These are phyloP conservation scores for Phyllosticta citribraziliensis DNA, from an alignment of 2,329 filamentous ascomycete genomes.

Conservation along the genomic window DNA sequence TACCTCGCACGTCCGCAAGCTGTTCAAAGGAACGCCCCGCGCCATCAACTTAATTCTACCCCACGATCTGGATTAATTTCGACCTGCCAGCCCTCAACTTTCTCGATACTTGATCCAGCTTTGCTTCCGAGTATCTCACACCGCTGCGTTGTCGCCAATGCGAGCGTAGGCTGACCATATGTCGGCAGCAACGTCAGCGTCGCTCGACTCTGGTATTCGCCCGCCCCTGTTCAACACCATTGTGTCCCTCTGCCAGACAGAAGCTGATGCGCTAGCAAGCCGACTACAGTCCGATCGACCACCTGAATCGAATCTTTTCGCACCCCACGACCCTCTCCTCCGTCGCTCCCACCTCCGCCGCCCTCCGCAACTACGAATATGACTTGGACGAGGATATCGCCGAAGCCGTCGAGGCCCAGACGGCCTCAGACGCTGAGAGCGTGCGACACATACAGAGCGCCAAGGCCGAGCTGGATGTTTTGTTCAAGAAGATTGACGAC, in stretches of 20 bases:
- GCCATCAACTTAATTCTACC: slow-evolving; percentile 1
- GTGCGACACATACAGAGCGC: slow-evolving; percentile 86
- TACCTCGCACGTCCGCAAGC: not conserved
- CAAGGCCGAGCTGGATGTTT: slow-evolving; percentile 75
- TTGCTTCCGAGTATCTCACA: not conserved
- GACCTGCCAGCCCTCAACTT: not conserved
- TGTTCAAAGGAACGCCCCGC: not conserved
- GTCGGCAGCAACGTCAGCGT: slow-evolving; percentile 24
- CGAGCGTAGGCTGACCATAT: slow-evolving; percentile 24
- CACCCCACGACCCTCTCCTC: slow-evolving; percentile 77
- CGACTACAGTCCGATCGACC: slow-evolving; percentile 86
- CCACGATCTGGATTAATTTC: not conserved
- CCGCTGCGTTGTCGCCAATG: slow-evolving; percentile 19
- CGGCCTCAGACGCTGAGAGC: slow-evolving; percentile 75
- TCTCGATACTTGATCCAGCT: not conserved
- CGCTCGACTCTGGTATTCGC: slow-evolving; percentile 28
- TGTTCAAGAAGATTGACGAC: slow-evolving; percentile 91
- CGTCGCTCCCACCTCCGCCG: slow-evolving; percentile 62
- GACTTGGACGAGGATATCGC: slow-evolving; percentile 71
- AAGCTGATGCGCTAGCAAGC: slow-evolving; percentile 33
- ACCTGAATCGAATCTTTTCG: slow-evolving; percentile 88
- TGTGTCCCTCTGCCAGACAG: not conserved
- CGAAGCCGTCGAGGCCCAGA: slow-evolving; percentile 62
- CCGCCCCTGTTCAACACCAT: slow-evolving; percentile 2
- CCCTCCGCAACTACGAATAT: slow-evolving; percentile 67